Evolutionary conservation across 1,284 basidiomycete species (phyloP), one percentile per base, ranked within the genome.

Genomic region (Meira miltonrushii): DNA sequence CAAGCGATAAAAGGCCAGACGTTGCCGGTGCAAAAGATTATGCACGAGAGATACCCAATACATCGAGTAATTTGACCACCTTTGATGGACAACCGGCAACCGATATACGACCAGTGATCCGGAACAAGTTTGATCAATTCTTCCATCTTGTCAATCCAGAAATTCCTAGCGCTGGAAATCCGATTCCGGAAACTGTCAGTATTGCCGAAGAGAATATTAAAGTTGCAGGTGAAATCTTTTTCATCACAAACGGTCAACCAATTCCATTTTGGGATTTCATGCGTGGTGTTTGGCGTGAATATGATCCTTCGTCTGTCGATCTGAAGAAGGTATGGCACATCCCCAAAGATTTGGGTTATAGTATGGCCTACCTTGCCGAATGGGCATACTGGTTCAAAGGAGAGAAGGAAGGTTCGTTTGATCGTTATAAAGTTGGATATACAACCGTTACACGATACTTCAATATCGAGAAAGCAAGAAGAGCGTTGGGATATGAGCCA

Each of bases 161-260:
- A 4, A 46, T 75, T 17, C 39, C 57, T 33, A 68, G 55, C 56
- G 71, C 58, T 9, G 63, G 58, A 41, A 78, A 70, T 50, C 69
- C 71, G 46, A 58, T 61, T 15, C 61, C 55, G 41, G 61, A 62
- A 25, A 68, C 58, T 49, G 61, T 44, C 50, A 74, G 59, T 82
- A 12, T 79, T 87, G 63, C 83, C 80, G 63, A 72, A 21, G 58
- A 66, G 9, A 13, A 83, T 63, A 82, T 92, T 13, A 83, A 86
- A 64, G 89, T 96, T 39, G 92, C 91, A 2, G 95, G 95, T 0
- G 89, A 97, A 78, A 90, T 83, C 0, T 99, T 95, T 82, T 95
- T 94, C 82, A 91, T 99, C 80, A 95, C 93, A 62, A 97, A 97
- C 77, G 92, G 93, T 65, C 93, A 97, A 78, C 94, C 93, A 1